Base-by-base conservation (phyloP, 192 early-diverging fungal genomes). In the Coemansia aciculifera region DNA sequence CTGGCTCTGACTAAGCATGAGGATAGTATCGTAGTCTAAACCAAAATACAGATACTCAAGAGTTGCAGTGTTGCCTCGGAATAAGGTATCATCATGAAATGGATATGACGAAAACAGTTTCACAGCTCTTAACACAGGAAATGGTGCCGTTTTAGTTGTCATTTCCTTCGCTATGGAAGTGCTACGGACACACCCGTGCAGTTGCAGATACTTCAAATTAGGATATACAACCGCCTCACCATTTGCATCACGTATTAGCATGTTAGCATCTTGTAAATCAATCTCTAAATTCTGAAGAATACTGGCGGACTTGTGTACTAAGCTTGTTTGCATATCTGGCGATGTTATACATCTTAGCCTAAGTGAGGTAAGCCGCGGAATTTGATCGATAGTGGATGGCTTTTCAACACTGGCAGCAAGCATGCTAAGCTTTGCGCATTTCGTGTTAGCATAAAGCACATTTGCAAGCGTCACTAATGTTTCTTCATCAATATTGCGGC, bases 11-110 rank as follows among this genome's bases (percentile, higher is more conserved):
- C 23, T 36, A 7, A 59, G 57, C 32, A 59, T 59, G 17, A 7
- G 0, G 2, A 38, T 11, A 21, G 57, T 31, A 9, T 37, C 34
- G 1, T 37, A 10, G 1, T 59, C 57, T 5, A 59, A 19, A 17
- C 34, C 3, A 3, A 59, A 32, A 2, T 59, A 2, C 17, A 66
- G 13, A 37, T 56, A 56, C 34, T 66, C 64, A 0, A 66, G 15
- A 0, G 64, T 57, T 11, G 21, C 48, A 13, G 21, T 29, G 32
- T 66, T 66, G 21, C 51, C 64, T 8, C 21, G 49, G 5, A 66
- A 54, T 32, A 66, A 32, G 10, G 40, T 38, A 40, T 66, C 64
- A 31, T 54, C 31, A 38, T 29, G 3, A 3, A 54, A 66, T 23
- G 64, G 64, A 23, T 66, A 66, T 7, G 46, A 3, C 0, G 32